Conservation (phyloP, 2,329 filamentous ascomycete species). For the Fusarium tjaetaba region DNA sequence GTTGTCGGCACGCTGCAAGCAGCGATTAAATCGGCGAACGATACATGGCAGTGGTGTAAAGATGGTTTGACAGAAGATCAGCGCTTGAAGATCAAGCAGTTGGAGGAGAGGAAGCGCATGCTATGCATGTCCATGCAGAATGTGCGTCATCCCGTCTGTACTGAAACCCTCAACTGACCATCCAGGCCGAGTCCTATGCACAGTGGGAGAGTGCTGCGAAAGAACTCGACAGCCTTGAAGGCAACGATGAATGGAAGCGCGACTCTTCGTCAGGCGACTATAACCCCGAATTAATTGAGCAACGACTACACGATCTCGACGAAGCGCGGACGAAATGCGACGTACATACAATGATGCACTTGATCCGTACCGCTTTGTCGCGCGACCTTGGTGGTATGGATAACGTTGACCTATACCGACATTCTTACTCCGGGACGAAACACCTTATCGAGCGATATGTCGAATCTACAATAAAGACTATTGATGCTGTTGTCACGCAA, state of each 20-base stretch:
- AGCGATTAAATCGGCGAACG: conserved; percentile 53
- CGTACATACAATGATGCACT: conserved; percentile 78
- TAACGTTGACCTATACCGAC: conserved; percentile 81
- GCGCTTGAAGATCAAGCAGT: conserved; percentile 55
- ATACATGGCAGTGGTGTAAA: conserved; percentile 57
- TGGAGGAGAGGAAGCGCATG: conserved; percentile 70
- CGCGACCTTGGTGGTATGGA: conserved; percentile 89
- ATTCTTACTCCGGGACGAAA: conserved; percentile 88
- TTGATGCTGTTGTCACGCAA: conserved; percentile 75
- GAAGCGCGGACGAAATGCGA: conserved; percentile 77
- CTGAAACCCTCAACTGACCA: conserved; percentile 4
- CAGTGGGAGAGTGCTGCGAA: conserved; percentile 81
- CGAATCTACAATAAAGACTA: conserved; percentile 77
- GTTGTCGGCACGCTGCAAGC: conserved; percentile 44
- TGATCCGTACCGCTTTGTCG: conserved; percentile 82
- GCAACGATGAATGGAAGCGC: conserved; percentile 83
- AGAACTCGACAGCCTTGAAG: conserved; percentile 82
- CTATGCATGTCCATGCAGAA: conserved; percentile 72
- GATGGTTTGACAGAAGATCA: conserved; percentile 64
- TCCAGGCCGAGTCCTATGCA: conserved; percentile 71
- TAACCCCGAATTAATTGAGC: conserved; percentile 73
- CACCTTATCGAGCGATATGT: conserved; percentile 88
- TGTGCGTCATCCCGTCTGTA: conserved; percentile 55
- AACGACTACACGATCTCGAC: conserved; percentile 78
- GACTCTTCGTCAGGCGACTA: conserved; percentile 73